Evolutionary conservation across 306 rosid genomes (phyloP).

Genomic region (Vigna reflexopilosa): DNA sequence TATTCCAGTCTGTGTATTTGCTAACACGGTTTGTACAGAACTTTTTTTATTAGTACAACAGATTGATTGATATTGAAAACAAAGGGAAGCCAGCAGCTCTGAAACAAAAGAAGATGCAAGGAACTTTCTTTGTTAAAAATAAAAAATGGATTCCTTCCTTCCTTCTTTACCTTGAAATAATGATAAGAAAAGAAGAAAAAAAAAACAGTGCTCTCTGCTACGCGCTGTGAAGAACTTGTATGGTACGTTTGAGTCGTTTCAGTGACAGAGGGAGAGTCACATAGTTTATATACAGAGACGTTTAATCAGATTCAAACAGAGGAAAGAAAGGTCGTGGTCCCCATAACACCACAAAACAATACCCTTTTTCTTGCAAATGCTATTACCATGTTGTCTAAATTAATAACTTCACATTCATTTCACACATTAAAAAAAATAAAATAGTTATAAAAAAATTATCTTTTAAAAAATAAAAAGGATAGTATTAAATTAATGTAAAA

Average conservation of each 20-base stretch:
- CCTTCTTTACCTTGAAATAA: conserved; percentile 51
- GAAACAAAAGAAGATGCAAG: conserved; percentile 56
- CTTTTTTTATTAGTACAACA: not conserved
- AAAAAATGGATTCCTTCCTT: conserved; percentile 58
- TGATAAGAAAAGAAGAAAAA: not conserved
- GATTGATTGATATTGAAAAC: conserved; percentile 40
- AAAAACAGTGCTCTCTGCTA: conserved; percentile 45
- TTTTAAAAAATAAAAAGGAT: too few relatives aligned
- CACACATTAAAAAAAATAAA: too few relatives aligned
- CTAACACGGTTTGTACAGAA: not conserved
- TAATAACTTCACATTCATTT: too few relatives aligned
- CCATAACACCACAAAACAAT: conserved; percentile 42
- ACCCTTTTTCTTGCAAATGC: conserved; percentile 3
- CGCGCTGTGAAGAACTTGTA: conserved; percentile 44
- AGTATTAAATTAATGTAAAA: too few relatives aligned
- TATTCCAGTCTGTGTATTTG: not conserved
- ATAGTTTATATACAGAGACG: conserved; percentile 57
- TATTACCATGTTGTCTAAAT: too few relatives aligned
- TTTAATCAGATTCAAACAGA: conserved; percentile 56
- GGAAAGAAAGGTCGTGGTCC: conserved; percentile 52
- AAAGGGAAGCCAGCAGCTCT: conserved; percentile 41
- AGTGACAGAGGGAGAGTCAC: conserved; percentile 9
- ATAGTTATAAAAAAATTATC: too few relatives aligned
- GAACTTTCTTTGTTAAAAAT: conserved; percentile 49
- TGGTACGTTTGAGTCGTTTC: conserved; percentile 49